These are phyloP conservation scores for Ambrosiella beaveri DNA, from an alignment of 2,329 filamentous ascomycete species.

Conservation along the genomic window DNA sequence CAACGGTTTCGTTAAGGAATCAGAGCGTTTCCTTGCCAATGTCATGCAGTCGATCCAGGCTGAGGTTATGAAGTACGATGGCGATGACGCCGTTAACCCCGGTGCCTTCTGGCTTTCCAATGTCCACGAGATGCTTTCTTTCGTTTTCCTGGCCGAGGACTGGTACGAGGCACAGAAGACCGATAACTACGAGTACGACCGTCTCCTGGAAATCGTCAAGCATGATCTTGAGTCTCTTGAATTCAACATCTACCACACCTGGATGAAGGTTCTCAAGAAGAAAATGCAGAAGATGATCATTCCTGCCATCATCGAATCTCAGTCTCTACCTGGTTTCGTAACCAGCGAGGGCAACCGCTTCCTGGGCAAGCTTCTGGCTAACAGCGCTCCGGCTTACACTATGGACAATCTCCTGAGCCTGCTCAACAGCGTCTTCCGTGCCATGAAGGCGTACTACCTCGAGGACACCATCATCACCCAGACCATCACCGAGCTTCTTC, in stretches of 20 bases:
- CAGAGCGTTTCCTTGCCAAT: conserved; percentile 93
- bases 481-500: conserved; percentile 82
- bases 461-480: conserved; percentile 94
- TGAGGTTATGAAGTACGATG: conserved; percentile 97
- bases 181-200: conserved; percentile 97
- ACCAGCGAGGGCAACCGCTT: conserved; percentile 98
- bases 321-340: conserved; percentile 93
- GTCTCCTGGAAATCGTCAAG: conserved; percentile 94
- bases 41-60: conserved; percentile 99
- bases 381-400: conserved; percentile 86
- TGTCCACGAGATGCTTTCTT: conserved; percentile 98
- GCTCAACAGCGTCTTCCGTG: conserved; percentile 92
- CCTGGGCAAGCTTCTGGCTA: conserved; percentile 85
- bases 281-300: conserved; percentile 99
- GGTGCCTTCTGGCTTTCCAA: conserved; percentile 98
- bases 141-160: conserved; percentile 96
- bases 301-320: conserved; percentile 95
- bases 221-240: conserved; percentile 95
- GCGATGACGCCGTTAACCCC: conserved; percentile 90
- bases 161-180: conserved; percentile 99
- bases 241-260: conserved; percentile 99
- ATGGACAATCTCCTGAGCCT: conserved; percentile 97
- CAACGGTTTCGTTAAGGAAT: conserved; percentile 98
- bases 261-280: conserved; percentile 99
- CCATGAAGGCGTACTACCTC: conserved; percentile 96